Evolutionary conservation across 2,329 filamentous ascomycete genomes (phyloP).

Genomic region (Phialocephala sp.): DNA sequence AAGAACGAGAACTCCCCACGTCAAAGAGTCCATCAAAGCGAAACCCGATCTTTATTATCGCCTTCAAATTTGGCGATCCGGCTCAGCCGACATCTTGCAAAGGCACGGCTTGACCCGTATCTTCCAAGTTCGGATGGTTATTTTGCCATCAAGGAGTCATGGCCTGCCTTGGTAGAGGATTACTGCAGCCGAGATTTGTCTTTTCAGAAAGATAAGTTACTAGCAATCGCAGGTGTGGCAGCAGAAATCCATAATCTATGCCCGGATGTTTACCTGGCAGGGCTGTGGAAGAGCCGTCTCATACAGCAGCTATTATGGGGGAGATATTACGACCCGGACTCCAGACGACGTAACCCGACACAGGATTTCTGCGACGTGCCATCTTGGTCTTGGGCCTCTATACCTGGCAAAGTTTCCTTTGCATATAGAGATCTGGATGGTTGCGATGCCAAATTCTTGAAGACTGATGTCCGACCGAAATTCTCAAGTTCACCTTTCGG

Average conservation of each 20-base stretch:
- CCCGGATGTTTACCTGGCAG: neutral
- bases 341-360: too few relatives aligned
- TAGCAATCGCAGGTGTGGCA: neutral
- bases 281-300: neutral
- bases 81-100: too few relatives aligned
- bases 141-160: neutral
- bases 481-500: neutral
- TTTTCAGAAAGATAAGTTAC: neutral
- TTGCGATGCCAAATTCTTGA: neutral
- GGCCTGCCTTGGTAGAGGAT: neutral
- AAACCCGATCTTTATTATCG: too few relatives aligned
- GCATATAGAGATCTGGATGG: neutral
- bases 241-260: neutral
- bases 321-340: neutral
- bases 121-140: neutral
- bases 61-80: too few relatives aligned
- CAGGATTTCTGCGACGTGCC: neutral
- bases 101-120: neutral
- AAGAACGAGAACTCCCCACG: neutral
- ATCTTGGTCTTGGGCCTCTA: neutral
- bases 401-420: neutral
- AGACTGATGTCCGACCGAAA: neutral
- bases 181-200: neutral
- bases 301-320: neutral
- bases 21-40: neutral